Conservation (phyloP, 2,329 filamentous ascomycete species). For the Penicillium polonicum region DNA sequence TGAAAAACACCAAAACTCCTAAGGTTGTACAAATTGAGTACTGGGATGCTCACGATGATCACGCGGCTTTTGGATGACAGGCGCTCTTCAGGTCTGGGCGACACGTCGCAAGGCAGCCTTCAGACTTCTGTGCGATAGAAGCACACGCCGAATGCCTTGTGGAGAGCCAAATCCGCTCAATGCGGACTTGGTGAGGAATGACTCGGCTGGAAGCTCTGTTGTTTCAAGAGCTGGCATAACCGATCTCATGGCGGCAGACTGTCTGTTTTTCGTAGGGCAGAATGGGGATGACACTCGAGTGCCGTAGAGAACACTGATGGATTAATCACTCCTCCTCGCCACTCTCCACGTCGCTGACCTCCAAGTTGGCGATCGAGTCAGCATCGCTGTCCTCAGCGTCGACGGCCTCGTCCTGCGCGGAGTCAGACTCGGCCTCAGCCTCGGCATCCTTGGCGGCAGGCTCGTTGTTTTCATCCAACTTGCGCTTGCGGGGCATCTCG, state of each 20-base stretch:
- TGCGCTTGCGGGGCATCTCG: constrained; percentile 78
- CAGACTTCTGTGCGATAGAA: neutral
- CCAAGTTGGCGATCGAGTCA: constrained; percentile 44
- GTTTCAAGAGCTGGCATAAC: constrained; percentile 6
- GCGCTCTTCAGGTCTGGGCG: neutral
- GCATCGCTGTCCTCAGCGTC: constrained; percentile 45
- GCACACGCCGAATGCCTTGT: neutral
- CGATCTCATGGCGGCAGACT: neutral
- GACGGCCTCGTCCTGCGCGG: constrained; percentile 37
- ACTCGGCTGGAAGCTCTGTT: constrained; percentile 5
- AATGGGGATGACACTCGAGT: constrained; percentile 7
- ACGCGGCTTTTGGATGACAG: neutral
- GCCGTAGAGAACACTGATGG: neutral
- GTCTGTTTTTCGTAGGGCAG: neutral
- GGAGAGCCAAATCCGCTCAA: constrained; percentile 1
- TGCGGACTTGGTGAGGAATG: neutral
- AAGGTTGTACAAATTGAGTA: constrained; percentile 1
- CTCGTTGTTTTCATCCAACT: constrained; percentile 58
- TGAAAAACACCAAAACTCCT: neutral
- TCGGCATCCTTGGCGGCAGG: constrained; percentile 30
- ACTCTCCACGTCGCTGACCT: constrained; percentile 44
- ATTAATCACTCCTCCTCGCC: constrained; percentile 42
- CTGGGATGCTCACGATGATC: constrained; percentile 3
- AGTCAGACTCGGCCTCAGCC: constrained; percentile 32
- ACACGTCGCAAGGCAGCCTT: neutral